Base-by-base conservation (phyloP, 331 rosid genomes). In the Quercus phellos region DNA sequence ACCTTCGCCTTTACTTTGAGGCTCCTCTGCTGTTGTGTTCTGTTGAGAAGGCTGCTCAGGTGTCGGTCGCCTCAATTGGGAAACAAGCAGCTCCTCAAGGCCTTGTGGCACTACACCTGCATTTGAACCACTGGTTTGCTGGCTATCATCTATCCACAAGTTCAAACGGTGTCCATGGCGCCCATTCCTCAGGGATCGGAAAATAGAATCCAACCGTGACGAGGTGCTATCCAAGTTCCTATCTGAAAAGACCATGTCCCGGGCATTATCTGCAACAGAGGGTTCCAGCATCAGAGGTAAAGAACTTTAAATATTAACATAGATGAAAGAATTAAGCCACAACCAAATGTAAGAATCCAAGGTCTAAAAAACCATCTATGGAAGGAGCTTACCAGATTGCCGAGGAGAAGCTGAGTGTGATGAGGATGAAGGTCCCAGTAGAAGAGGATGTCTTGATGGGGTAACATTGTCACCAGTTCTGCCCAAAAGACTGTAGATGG, bases 401-500 rank as follows among this genome's bases (percentile, higher is more conserved):
- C 87, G 88, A 78, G 79, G 76, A 26, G 76, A 78, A 24, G 93
- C 60, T n/a, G 81, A 78, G 21, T 81, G 93, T 70, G 86, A 82
- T 21, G 96, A 83, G 71, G 89, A 78, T 55, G 88, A 77, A 77
- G 99, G 97, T 72, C 90, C 98, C 74, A 92, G 91, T 86, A 95
- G 78, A 80, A 95, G 97, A 72, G 99, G 99, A 87, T 95, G 99
- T 34, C 88, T 88, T 30, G 94, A 86, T 70, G 98, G 94, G 51
- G 92, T 83, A 53, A 94, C 87, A 81, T 70, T 88, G 83, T 95
- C 99, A 70, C 99, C 94, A 32, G 89, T 83, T 81, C 99, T 90
- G 30, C 99, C 99, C 87, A 95, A 82, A 68, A 95, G 97, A 85
- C 86, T 95, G 88, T 95, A 95, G 71, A 95, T 95, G 76, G 99